These are phyloP conservation scores for Ophiostoma sp. DNA, from an alignment of 2,329 filamentous ascomycete genomes.

Conservation along the genomic window DNA sequence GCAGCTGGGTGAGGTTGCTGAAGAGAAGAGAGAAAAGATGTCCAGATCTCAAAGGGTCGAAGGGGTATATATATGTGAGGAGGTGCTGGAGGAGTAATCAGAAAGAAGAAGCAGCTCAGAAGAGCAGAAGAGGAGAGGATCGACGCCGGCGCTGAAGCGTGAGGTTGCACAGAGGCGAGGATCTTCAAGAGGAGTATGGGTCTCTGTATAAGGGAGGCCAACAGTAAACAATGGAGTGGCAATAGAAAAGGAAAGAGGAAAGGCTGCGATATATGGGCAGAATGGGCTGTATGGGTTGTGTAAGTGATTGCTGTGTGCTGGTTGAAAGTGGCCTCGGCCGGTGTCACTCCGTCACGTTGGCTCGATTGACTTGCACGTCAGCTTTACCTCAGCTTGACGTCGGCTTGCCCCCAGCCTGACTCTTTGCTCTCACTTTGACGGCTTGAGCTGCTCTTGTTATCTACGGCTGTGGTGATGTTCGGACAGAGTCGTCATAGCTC, in stretches of 20 bases:
- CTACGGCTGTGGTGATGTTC: too few species aligned
- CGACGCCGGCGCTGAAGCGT: neutral
- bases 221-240: too few species aligned
- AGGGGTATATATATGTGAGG: neutral
- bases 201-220: too few species aligned
- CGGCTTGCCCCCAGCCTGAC: neutral
- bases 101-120: neutral
- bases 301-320: neutral
- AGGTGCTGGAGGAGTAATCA: neutral
- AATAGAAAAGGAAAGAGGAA: neutral
- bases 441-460: neutral
- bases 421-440: neutral
- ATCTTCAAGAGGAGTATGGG: neutral
- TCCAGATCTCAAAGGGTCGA: neutral
- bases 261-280: neutral
- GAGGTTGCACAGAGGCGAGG: slow-evolving; percentile 2
- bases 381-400: neutral
- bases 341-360: neutral
- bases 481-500: too few species aligned
- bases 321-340: neutral
- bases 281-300: neutral
- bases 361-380: neutral
- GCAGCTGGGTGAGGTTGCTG: neutral
- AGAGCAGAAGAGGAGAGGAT: neutral
- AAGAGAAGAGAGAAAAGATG: neutral